A percentile compares a stretch with the other conserved stretches of the same genome.
phyloP scores from a whole-genome alignment of 2,329 filamentous ascomycete genomes.

The Pseudophaeomoniella oleicola region DNA sequence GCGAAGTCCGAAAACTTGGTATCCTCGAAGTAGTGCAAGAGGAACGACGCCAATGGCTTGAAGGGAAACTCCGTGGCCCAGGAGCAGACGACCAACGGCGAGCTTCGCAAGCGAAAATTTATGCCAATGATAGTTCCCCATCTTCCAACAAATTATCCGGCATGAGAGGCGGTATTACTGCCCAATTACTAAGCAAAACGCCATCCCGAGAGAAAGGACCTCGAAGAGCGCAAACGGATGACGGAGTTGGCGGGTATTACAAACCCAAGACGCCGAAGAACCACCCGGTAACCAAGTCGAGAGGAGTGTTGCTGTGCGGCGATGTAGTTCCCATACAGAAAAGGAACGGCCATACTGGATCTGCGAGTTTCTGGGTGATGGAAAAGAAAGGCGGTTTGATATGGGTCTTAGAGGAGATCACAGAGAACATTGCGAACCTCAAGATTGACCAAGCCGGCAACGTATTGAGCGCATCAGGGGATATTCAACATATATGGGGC shows the following conservation, averaged over 20 bases:
- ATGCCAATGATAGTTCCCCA: slow-evolving; percentile 1
- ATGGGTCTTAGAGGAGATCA: slow-evolving; percentile 96
- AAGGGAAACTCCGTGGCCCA: slow-evolving; percentile 61
- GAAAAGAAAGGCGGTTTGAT: slow-evolving; percentile 89
- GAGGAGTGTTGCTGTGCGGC: slow-evolving; percentile 82
- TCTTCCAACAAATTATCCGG: slow-evolving; percentile 27
- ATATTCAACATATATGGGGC: slow-evolving; percentile 78
- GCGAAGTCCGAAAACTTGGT: slow-evolving; percentile 84
- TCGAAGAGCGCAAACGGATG: slow-evolving; percentile 41
- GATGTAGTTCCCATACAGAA: slow-evolving; percentile 98
- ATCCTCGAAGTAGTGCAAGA: slow-evolving; percentile 90
- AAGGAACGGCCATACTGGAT: slow-evolving; percentile 78
- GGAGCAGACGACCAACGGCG: slow-evolving; percentile 28
- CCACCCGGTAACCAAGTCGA: slow-evolving; percentile 60
- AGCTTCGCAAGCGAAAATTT: slow-evolving; percentile 6
- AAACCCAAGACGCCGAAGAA: slow-evolving; percentile 42
- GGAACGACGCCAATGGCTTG: slow-evolving; percentile 78
- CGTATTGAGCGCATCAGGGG: slow-evolving; percentile 56
- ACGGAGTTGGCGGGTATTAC: slow-evolving; percentile 35
- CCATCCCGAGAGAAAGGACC: slow-evolving; percentile 36
- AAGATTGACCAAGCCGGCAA: slow-evolving; percentile 63
- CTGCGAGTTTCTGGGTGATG: slow-evolving; percentile 96
- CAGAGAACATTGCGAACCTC: slow-evolving; percentile 75
- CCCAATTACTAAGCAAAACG: slow-evolving; percentile 74
- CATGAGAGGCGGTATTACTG: slow-evolving; percentile 73